Base-by-base conservation (phyloP, 257 asterid genomes). In the Salvia rosmarinus region DNA sequence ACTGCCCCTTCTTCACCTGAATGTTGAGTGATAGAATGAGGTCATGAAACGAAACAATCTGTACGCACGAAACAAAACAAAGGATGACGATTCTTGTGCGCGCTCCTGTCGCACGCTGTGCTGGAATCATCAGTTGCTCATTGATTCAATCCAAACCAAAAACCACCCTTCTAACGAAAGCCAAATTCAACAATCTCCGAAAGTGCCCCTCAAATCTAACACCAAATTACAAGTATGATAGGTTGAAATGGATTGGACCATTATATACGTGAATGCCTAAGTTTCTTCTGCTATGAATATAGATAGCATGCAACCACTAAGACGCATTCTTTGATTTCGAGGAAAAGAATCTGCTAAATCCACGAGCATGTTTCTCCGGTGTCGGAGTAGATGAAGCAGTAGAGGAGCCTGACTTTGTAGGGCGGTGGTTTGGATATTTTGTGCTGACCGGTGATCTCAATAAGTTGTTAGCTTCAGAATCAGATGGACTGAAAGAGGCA, bases 281-380 rank as follows among this genome's bases (percentile, higher is more conserved):
- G 68, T 21, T 56, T 72, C 76, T 65, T 72, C 60, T 57, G 56
- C 80, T 82, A 64, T 10, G 39, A 60, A 59, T 62, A 12, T 16
- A 72, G 28, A 17, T 46, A 30, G 52, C 65, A 20, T n/a, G 43
- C 37, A 19, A 67, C 60, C 56, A 19, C 78, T 82, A 92, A 67
- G 76, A 67, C 56, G 85, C 80, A 32, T 37, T 74, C 83, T 87
- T 90, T 34, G 78, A 82, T 77, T 88, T 88, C 0, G 97, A 75
- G 40, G 97, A 85, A 81, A 92, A 92, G 85, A 90, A 92, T 83
- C 96, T 81, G 86, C 89, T 90, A 56, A 92, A 75, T 60, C 91
- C 96, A 62, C 95, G 95, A 19, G 84, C 60, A 28, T 90, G 88
- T 79, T 88, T 93, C 82, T 93, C 97, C 0, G 96, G 95, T 6